These are phyloP conservation scores for Vitrella brassicaformis DNA, from an alignment of 73 alveolate genomes.

Conservation along the genomic window DNA sequence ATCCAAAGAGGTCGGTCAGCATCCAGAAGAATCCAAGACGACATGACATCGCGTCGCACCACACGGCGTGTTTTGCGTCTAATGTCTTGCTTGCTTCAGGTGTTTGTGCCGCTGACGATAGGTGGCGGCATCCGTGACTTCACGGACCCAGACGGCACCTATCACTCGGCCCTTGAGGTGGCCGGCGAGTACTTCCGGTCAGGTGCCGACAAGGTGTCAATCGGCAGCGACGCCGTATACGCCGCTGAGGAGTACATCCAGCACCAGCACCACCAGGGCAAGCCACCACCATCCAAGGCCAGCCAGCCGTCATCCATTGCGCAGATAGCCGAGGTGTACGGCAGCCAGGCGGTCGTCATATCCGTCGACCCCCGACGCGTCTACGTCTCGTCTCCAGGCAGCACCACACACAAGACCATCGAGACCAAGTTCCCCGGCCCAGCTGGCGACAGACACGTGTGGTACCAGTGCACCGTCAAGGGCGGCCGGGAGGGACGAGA, in stretches of 20 bases:
- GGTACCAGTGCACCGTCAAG: slow-evolving; percentile 34
- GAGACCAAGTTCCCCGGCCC: slow-evolving; percentile 8
- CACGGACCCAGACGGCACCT: slow-evolving; percentile 11
- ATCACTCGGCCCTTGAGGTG: slow-evolving; percentile 26
- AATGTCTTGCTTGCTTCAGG: background rate
- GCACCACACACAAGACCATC: slow-evolving; percentile 7
- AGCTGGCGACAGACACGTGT: slow-evolving; percentile 20
- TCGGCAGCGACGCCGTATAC: slow-evolving; percentile 35
- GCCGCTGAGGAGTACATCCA: slow-evolving; percentile 10
- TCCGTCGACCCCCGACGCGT: slow-evolving; percentile 2
- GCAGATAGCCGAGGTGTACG: slow-evolving; percentile 1
- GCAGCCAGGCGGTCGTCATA: slow-evolving; percentile 14
- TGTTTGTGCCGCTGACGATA: slow-evolving; percentile 27
- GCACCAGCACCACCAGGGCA: too few species aligned
- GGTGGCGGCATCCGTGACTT: slow-evolving; percentile 16
- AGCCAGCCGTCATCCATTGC: background rate
- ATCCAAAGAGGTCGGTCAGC: background rate
- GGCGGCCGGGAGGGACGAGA: slow-evolving; percentile 29
- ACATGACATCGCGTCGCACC: too few species aligned
- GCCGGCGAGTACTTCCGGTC: slow-evolving; percentile 33
- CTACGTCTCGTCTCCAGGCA: slow-evolving; percentile 2
- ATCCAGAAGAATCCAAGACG: too few species aligned
- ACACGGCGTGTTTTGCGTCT: too few species aligned
- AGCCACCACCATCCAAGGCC: too few species aligned
- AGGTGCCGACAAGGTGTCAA: slow-evolving; percentile 35